Percentiles rank a stretch among this genome's conserved stretches.
phyloP scores from a whole-genome alignment of 148 eudicot genomes.

The Rhododendron henanense region DNA sequence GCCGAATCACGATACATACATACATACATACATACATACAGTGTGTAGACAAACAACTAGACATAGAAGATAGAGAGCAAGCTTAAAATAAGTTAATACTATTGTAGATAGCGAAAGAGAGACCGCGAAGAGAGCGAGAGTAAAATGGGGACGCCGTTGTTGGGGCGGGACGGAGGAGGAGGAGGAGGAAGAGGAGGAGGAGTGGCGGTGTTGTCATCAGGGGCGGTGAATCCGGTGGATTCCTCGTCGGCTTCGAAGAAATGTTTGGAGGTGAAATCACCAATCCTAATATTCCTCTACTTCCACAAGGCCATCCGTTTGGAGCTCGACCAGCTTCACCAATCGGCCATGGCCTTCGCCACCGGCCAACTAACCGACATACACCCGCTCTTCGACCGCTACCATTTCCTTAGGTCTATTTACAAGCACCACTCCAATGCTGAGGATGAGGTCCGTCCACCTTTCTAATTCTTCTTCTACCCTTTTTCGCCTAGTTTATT shows the following conservation, averaged over 20 bases:
- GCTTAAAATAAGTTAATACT: not conserved
- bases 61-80: not conserved
- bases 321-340: constrained; percentile 76
- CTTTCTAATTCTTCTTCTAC: not conserved
- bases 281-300: constrained; percentile 75
- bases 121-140: not conserved
- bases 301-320: constrained; percentile 86
- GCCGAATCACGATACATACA: not conserved
- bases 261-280: constrained; percentile 43
- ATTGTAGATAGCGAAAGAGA: not conserved
- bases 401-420: constrained; percentile 65
- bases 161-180: constrained; percentile 55
- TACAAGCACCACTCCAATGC: constrained; percentile 94
- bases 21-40: too few relatives aligned
- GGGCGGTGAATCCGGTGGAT: constrained; percentile 46
- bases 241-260: constrained; percentile 16
- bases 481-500: not conserved
- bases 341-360: constrained; percentile 66
- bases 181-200: constrained; percentile 63
- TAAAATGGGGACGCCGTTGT: constrained; percentile 79
- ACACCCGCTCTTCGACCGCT: constrained; percentile 59
- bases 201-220: constrained; percentile 60
- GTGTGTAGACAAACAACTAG: not conserved
- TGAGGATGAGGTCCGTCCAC: constrained; percentile 69
- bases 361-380: constrained; percentile 51